Base-by-base conservation (phyloP, 2,329 filamentous ascomycete species). In the Fusarium circinatum region DNA sequence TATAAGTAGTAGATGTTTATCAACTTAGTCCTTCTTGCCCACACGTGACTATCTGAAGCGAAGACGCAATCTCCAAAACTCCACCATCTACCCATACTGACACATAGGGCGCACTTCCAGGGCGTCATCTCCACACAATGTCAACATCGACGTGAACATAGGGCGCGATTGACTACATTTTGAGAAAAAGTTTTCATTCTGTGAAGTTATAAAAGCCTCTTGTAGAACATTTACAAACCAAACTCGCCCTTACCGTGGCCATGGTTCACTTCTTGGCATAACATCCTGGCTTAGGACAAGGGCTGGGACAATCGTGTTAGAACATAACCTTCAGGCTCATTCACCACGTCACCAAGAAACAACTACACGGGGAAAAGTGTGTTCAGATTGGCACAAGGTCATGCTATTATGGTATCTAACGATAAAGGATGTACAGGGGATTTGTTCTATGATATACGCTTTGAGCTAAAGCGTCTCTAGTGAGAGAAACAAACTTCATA, bases 321-420 rank as follows among this genome's bases (percentile, higher is more conserved):
- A 4, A 28, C 15, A 10, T 28, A n/a, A 5, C 2, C 11, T 5
- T 54, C 9, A 8, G 13, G 12, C 26, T 39, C 24, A 30, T 34
- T 39, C 34, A 41, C 34, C 32, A n/a, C 26, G 20, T 20, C 48
- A 28, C 14, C 36, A 39, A 44, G 36, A 18, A 28, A 47, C 30
- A 36, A 6, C 11, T 41, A 44, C 28, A 48, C 34, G n/a, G 32
- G 36, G 20, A 26, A 42, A 36, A 32, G n/a, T 2, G 10, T 58
- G 20, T 18, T 51, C 38, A 60, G 26, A 26, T 64, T 56, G 56
- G 42, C 52, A 62, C 38, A 48, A 64, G 51, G 28, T 58, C 51
- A 61, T 54, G 39, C 32, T 59, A 65, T 60, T 30, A 52, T 78
- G 69, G 73, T 79, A 78, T 79, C 76, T 71, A 69, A 71, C 47